Percentiles rank a stretch among this genome's conserved stretches.
Evolutionary conservation across 805 yeast genomes (phyloP).

Genomic region (Saccharomycopsis sp.): DNA sequence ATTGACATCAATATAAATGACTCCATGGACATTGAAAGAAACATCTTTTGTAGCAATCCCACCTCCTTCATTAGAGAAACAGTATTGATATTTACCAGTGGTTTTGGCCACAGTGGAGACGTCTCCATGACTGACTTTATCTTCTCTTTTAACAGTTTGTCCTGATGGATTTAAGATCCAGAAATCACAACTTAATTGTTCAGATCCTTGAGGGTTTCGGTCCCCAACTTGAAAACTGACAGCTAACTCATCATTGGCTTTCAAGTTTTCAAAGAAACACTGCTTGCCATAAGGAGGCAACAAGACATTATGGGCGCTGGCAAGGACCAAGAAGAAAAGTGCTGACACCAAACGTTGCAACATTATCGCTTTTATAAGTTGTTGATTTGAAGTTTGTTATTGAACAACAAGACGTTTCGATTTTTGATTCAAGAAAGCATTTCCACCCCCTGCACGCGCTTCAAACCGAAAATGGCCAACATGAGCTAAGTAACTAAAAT

Average conservation of each 20-base stretch:
- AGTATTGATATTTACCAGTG: slow-evolving; percentile 72
- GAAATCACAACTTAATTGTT: slow-evolving; percentile 62
- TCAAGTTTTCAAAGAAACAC: slow-evolving; percentile 80
- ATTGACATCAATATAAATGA: slow-evolving; percentile 71
- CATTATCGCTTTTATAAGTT: not conserved
- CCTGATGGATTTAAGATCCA: slow-evolving; percentile 41
- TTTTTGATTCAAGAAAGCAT: no score
- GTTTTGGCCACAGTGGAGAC: slow-evolving; percentile 52
- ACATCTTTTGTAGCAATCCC: slow-evolving; percentile 74
- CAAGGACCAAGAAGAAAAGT: slow-evolving; percentile 17
- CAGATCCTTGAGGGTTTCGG: slow-evolving; percentile 61
- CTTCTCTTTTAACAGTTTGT: slow-evolving; percentile 38
- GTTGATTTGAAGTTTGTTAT: not conserved
- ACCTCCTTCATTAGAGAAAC: slow-evolving; percentile 83
- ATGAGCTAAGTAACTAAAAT: no score
- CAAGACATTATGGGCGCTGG: slow-evolving; percentile 66
- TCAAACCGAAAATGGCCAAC: no score
- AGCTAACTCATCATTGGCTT: slow-evolving; percentile 75
- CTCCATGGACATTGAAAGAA: slow-evolving; percentile 91
- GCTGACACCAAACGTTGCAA: no score
- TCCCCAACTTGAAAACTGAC: slow-evolving; percentile 91
- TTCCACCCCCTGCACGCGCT: no score
- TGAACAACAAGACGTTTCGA: no score
- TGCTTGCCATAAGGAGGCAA: slow-evolving; percentile 76
- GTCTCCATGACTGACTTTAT: slow-evolving; percentile 72